These are phyloP conservation scores for Xerocomus potaroensis DNA, from an alignment of 768 basidiomycete species.

Conservation along the genomic window DNA sequence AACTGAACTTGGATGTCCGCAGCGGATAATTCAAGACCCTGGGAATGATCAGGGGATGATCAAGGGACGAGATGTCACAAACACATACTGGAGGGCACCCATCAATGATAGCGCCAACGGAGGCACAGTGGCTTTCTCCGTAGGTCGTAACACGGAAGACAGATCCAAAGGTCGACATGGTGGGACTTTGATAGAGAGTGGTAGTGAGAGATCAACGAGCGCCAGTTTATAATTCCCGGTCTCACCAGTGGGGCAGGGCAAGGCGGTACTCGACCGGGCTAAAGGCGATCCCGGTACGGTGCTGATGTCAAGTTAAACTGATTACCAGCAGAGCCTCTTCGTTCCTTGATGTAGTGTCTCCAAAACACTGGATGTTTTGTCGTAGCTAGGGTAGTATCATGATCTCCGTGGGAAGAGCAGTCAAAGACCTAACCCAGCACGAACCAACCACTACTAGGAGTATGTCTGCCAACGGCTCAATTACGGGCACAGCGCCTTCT, in stretches of 20 bases:
- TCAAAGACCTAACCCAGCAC: too few species aligned
- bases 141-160: constrained; percentile 95
- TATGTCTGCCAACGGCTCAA: constrained; percentile 27
- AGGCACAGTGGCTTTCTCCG: constrained; percentile 96
- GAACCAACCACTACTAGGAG: too few species aligned
- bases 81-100: constrained; percentile 87
- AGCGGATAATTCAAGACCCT: constrained; percentile 81
- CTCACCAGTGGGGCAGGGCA: constrained; percentile 9
- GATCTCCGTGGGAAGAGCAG: constrained; percentile 22
- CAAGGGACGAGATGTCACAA: neutral
- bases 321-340: constrained; percentile 1
- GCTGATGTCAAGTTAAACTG: neutral
- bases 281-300: constrained; percentile 8
- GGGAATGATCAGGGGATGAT: constrained; percentile 12
- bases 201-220: constrained; percentile 12
- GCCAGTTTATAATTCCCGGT: constrained; percentile 17
- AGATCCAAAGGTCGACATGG: constrained; percentile 91
- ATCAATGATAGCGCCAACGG: constrained; percentile 96
- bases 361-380: too few species aligned
- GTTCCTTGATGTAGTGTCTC: neutral
- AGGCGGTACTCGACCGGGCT: constrained; percentile 24
- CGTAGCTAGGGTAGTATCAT: too few species aligned
- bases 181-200: constrained; percentile 2
- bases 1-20: constrained; percentile 90
- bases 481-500: constrained; percentile 28